phyloP scores from a whole-genome alignment of 1,284 basidiomycete species.

The Moesziomyces sp. region DNA sequence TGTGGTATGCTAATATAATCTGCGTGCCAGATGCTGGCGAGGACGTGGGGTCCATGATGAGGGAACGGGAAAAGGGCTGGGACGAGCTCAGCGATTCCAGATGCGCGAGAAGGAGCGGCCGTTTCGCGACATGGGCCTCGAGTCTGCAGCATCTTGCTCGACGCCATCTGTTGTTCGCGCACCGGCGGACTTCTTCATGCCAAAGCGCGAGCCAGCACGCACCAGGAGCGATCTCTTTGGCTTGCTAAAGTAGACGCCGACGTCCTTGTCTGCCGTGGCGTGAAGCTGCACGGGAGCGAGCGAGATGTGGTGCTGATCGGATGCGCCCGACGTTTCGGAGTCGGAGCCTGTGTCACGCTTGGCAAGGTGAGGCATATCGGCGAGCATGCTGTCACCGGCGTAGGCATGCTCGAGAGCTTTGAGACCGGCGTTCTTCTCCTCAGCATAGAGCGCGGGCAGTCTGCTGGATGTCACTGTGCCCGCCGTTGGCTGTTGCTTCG shows the following conservation, averaged over 20 bases:
- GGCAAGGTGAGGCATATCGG: conserved; percentile 32
- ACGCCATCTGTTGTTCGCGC: conserved; percentile 4
- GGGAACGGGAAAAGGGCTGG: neutral
- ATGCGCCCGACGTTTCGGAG: conserved; percentile 36
- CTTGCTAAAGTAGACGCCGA: conserved; percentile 25
- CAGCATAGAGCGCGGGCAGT: conserved; percentile 15
- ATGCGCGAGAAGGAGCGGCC: conserved; percentile 23
- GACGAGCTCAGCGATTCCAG: conserved; percentile 13
- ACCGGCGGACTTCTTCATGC: conserved; percentile 13
- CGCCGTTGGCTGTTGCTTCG: conserved; percentile 2
- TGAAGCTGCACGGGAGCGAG: conserved; percentile 16
- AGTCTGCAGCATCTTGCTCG: neutral
- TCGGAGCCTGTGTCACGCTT: conserved; percentile 39
- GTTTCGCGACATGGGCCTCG: conserved; percentile 9
- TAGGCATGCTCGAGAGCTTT: conserved; percentile 31
- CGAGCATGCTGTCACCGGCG: conserved; percentile 28
- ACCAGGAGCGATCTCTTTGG: conserved; percentile 20
- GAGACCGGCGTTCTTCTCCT: conserved; percentile 29
- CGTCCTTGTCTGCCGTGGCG: conserved; percentile 21
- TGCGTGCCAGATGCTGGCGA: too few species aligned
- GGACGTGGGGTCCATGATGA: too few species aligned
- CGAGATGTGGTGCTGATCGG: conserved; percentile 20
- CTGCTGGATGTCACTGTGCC: conserved; percentile 5
- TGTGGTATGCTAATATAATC: conserved; percentile 9
- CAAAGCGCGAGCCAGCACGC: conserved; percentile 23